A percentile compares a stretch with the other conserved stretches of the same genome.
phyloP scores from a whole-genome alignment of 805 yeast genomes.

The Saccharomycopsis synnaedendra region DNA sequence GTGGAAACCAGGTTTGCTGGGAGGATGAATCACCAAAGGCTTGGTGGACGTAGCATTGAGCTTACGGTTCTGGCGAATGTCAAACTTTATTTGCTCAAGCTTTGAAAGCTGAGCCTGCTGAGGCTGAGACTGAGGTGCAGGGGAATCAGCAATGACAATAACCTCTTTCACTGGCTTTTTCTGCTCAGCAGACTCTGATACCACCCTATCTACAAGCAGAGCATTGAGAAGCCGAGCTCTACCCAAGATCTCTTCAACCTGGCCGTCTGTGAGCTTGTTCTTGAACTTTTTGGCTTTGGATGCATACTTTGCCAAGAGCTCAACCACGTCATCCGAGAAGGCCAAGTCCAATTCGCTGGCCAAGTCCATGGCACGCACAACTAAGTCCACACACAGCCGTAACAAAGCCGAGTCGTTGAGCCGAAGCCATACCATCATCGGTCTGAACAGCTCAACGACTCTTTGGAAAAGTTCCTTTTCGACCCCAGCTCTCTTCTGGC shows the following conservation, averaged over 20 bases:
- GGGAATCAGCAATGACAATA: conserved; percentile 21
- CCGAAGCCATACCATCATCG: conserved; percentile 71
- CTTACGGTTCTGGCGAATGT: conserved; percentile 5
- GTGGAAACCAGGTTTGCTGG: conserved; percentile 16
- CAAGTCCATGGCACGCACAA: conserved; percentile 53
- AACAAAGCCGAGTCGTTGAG: conserved; percentile 69
- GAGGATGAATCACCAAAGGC: conserved; percentile 15
- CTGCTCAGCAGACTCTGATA: conserved; percentile 29
- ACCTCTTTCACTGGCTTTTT: conserved; percentile 17
- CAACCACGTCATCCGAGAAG: conserved; percentile 42
- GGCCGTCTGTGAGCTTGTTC: conserved; percentile 58
- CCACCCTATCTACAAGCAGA: conserved; percentile 41
- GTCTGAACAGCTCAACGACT: conserved; percentile 50
- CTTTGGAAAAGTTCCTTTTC: conserved; percentile 32
- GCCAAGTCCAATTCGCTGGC: conserved; percentile 42
- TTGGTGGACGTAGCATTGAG: conserved; percentile 23
- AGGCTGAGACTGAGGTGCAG: background rate
- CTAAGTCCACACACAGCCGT: conserved; percentile 60
- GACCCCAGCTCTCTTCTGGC: conserved; percentile 17
- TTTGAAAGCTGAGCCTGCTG: conserved; percentile 1
- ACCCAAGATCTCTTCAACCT: conserved; percentile 49
- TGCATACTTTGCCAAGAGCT: conserved; percentile 51
- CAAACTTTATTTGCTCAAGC: conserved; percentile 5
- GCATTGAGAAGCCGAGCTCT: conserved; percentile 48
- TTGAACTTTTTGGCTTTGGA: conserved; percentile 55